Percentiles rank a stretch among this genome's conserved stretches.
These are phyloP conservation scores for Fusarium sp. DNA, from an alignment of 2,329 filamentous ascomycete genomes.

Conservation along the genomic window DNA sequence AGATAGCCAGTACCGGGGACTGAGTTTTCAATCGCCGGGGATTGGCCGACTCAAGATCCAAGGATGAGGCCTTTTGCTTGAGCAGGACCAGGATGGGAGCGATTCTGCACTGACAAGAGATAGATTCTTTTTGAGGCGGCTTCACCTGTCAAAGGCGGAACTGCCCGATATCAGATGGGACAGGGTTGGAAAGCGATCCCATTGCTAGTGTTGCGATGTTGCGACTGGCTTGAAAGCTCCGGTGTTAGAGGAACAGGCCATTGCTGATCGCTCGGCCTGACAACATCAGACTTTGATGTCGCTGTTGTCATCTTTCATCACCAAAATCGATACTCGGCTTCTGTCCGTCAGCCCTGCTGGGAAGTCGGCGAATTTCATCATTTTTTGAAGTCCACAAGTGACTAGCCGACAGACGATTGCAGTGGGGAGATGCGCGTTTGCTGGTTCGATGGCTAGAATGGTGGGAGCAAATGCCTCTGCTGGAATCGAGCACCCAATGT, in stretches of 20 bases:
- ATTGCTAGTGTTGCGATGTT: constrained; percentile 23
- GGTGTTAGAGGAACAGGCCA: too few relatives aligned
- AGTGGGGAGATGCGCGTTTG: constrained; percentile 21
- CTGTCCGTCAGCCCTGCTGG: background rate
- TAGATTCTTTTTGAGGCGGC: background rate
- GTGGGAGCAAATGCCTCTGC: constrained; percentile 12
- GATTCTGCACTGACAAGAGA: constrained; percentile 6
- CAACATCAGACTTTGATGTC: background rate
- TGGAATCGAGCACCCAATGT: constrained; percentile 35
- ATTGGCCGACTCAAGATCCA: constrained; percentile 27
- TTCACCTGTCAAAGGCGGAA: constrained; percentile 35
- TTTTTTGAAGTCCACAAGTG: background rate
- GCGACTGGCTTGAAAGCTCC: constrained; percentile 8
- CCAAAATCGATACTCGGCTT: too few relatives aligned
- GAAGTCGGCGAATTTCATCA: background rate
- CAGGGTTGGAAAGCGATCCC: constrained; percentile 15
- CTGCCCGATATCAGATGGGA: constrained; percentile 24
- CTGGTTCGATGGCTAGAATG: constrained; percentile 37
- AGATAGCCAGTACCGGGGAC: constrained; percentile 35
- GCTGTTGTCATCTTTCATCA: too few relatives aligned
- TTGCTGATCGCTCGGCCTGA: too few relatives aligned
- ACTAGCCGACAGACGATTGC: background rate
- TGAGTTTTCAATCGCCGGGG: constrained; percentile 28
- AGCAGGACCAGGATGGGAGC: constrained; percentile 22
- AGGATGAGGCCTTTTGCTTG: constrained; percentile 33